Evolutionary conservation across 1,284 basidiomycete species (phyloP), one percentile per base, ranked within the genome.

Genomic region (Porodaedalea pini): DNA sequence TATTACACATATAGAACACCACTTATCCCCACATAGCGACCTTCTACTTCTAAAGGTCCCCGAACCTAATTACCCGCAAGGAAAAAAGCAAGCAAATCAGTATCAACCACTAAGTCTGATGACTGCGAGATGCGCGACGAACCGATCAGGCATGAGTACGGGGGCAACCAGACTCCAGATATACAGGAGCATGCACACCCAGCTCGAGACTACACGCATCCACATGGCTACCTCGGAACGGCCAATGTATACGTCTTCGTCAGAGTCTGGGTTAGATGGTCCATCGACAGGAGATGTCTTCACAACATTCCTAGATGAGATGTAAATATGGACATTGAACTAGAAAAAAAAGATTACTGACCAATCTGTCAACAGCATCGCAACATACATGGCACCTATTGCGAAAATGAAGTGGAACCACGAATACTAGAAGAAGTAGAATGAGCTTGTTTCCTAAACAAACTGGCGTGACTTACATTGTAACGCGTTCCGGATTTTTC

Each of bases 331-430:
- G 21, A 58, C 17, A 59, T 10, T 2, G 19, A 48, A 40, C 27
- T 37, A 54, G 59, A 39, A 36, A 31, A 15, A 50, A 25, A 51
- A 27, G 32, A 40, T 51, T 27, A 78, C 88, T 62, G 71, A 93
- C 96, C 97, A 99, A 72, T 99, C 96, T 1, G 97, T 99, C 61
- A 99, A 75, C n/a, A 99, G 79, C 83, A 98, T 97, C 0, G 92
- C 94, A 37, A 98, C 94, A 73, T 99, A 99, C 94, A 98, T 98
- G 15, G 93, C 81, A 17, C 88, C 97, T 63, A 98, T 90, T 49
- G 90, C 87, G 70, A 99, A 99, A 68, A 99, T 98, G 70, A 97
- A 75, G 71, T 99, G 96, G 86, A 99, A 99, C 90, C 94, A 98
- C 15, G 93, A 86, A 70, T 99, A 98, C 92, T 94, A 64, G 27